Evolutionary conservation across 2,329 filamentous ascomycete species (phyloP), one percentile per base, ranked within the genome.

Genomic region (Phialophora verrucosa): DNA sequence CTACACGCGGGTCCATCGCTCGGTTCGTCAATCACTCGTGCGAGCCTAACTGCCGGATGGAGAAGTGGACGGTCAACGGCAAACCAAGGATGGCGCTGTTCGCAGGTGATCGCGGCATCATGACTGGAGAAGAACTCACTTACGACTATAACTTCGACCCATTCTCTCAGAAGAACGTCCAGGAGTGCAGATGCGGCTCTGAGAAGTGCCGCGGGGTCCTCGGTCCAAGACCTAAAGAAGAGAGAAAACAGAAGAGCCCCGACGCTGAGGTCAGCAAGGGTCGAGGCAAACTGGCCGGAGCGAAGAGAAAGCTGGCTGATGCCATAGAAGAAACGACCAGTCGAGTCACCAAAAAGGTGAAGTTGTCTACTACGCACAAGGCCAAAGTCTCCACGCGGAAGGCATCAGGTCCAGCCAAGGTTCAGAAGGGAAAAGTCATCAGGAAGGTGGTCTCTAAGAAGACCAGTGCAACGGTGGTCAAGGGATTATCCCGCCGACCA

Each of bases 11-110:
- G 74, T 96, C 92, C 71, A 96, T 98, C 78, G 94, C 95, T 74
- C 91, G 95, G 63, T 99, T 99, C 78, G 93, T 99, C 77, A 99
- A 99, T 76, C 95, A 99, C 78, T 97, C 93, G 20, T 99, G 95
- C 80, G 90, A 91, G 64, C 95, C 95, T 2, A 99, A 99, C 76
- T 98, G 94, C 79, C 88, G 91, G 69, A 98, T 99, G 93, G 92
- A 96, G 74, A 98, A 97, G 78, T 97, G 93, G 92, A 94, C 93
- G 68, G 95, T 99, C 62, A 89, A 89, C 57, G 93, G 93, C 31
- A 93, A 96, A 77, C 94, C 94, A 50, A 88, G 95, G 63, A 98
- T 99, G 92, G 95, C 93, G 17, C 86, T 99, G 0, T 99, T 99
- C 76, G 95, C 95, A 12, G 94, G 94, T 35, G 91, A 96, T 73